A percentile compares a stretch with the other conserved stretches of the same genome.
Conservation (phyloP, 371 early-diverging fungal species). For the Mortierella sp. region DNA sequence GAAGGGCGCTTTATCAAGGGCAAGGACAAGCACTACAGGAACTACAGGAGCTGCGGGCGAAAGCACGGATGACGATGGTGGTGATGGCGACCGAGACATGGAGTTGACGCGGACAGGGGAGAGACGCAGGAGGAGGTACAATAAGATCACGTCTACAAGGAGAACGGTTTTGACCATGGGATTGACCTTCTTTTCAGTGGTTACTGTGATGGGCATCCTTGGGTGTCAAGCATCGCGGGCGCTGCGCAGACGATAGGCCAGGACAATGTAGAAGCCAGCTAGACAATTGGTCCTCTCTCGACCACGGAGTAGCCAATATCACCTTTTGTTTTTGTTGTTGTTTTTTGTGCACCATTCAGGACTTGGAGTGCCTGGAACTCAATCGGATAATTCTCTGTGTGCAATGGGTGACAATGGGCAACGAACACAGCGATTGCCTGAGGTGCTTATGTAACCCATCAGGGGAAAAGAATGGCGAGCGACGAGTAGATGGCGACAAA, state of each 20-base stretch:
- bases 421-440: too few relatives aligned
- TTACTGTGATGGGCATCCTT: constrained; percentile 44
- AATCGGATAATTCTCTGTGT: too few relatives aligned
- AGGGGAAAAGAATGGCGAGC: too few relatives aligned
- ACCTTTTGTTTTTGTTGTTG: too few relatives aligned
- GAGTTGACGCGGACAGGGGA: constrained; percentile 39
- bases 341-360: too few relatives aligned
- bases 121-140: constrained; percentile 31
- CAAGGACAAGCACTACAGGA: constrained; percentile 1
- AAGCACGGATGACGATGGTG: constrained; percentile 25
- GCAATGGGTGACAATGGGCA: too few relatives aligned
- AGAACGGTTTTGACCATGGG: constrained; percentile 47
- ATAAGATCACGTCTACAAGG: constrained; percentile 50
- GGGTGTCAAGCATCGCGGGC: constrained; percentile 42
- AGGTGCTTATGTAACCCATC: too few relatives aligned
- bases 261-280: too few relatives aligned
- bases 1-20: constrained; percentile 35
- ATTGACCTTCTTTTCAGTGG: constrained; percentile 40
- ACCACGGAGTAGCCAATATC: too few relatives aligned
- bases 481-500: too few relatives aligned
- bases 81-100: constrained; percentile 26
- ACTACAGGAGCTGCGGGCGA: constrained; percentile 18
- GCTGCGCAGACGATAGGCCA: constrained; percentile 24
- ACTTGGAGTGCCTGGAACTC: too few relatives aligned
- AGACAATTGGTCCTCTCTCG: too few relatives aligned